Percentiles rank a stretch among this genome's conserved stretches.
Conservation (phyloP, 257 asterid genomes). For the Gentiana macrophylla region DNA sequence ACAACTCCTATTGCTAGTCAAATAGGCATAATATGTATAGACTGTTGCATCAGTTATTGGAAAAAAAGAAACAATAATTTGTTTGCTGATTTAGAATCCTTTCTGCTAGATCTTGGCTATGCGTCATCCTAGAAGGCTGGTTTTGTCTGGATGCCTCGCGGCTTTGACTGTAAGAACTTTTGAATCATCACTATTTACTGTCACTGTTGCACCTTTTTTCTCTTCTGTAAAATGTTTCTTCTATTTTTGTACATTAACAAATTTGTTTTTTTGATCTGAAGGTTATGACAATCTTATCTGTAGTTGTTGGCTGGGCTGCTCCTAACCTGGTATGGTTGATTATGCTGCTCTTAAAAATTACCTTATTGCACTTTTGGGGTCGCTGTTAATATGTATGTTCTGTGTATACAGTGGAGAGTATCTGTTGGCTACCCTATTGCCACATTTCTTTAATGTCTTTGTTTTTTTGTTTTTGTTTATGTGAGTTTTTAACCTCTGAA, state of each 20-base stretch:
- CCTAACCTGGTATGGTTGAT: conserved; percentile 61
- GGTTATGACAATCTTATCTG: conserved; percentile 97
- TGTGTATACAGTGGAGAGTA: not conserved
- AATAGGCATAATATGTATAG: too few species aligned
- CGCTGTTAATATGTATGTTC: not conserved
- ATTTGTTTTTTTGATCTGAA: conserved; percentile 18
- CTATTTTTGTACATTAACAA: not conserved
- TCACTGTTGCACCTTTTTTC: not conserved
- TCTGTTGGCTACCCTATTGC: not conserved
- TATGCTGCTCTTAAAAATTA: not conserved
- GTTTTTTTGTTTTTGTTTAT: too few species aligned
- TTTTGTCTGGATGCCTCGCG: conserved; percentile 85
- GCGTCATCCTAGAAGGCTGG: conserved; percentile 95
- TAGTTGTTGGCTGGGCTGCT: conserved; percentile 97
- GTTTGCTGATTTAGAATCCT: not conserved
- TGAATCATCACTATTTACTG: not conserved
- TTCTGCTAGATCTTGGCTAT: conserved; percentile 72
- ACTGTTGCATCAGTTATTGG: not conserved
- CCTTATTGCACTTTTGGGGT: too few species aligned
- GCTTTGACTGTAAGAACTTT: conserved; percentile 67
- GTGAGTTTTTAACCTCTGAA: too few species aligned
- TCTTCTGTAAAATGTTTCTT: conserved; percentile 1
- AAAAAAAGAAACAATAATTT: not conserved
- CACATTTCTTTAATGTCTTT: too few species aligned
- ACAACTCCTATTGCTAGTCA: too few species aligned